phyloP scores from a whole-genome alignment of 2,329 filamentous ascomycete genomes.

The Fusarium sublunatum region DNA sequence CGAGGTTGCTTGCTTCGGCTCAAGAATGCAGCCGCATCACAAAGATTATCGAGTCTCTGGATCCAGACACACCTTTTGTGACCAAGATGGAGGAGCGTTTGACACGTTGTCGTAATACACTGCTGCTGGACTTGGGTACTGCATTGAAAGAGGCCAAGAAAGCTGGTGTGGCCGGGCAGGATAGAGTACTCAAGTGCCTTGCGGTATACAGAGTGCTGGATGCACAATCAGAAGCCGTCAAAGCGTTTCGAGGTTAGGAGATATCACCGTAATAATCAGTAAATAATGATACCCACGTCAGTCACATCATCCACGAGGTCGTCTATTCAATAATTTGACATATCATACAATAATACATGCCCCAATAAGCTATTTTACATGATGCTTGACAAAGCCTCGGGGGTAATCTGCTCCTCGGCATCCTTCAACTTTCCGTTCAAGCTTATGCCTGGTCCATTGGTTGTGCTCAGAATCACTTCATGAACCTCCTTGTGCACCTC shows the following conservation, averaged over 20 bases:
- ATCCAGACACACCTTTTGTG: conserved; percentile 61
- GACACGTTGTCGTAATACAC: conserved; percentile 64
- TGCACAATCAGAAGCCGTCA: conserved; percentile 64
- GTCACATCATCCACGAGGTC: conserved; percentile 24
- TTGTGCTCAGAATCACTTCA: conserved; percentile 84
- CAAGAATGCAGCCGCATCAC: conserved; percentile 58
- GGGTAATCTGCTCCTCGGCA: conserved; percentile 66
- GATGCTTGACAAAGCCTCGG: conserved; percentile 63
- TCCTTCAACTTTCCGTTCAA: conserved; percentile 82
- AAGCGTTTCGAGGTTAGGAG: conserved; percentile 55
- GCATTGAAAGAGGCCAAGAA: conserved; percentile 60
- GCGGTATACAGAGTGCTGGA: conserved; percentile 64
- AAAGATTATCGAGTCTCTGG: conserved; percentile 57
- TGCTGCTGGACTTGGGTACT: conserved; percentile 66
- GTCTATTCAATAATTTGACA: conserved; percentile 48
- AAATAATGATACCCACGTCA: conserved; percentile 48
- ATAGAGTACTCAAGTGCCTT: conserved; percentile 63
- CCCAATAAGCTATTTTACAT: conserved; percentile 58
- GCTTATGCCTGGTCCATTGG: conserved; percentile 86
- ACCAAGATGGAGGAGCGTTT: conserved; percentile 65
- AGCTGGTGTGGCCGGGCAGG: conserved; percentile 56
- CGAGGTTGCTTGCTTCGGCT: conserved; percentile 59
- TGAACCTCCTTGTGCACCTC: conserved; percentile 59
- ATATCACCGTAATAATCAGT: conserved; percentile 38
- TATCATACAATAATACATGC: conserved; percentile 55